Evolutionary conservation across 2,329 filamentous ascomycete species (phyloP).

Genomic region (Aureobasidium sp.): DNA sequence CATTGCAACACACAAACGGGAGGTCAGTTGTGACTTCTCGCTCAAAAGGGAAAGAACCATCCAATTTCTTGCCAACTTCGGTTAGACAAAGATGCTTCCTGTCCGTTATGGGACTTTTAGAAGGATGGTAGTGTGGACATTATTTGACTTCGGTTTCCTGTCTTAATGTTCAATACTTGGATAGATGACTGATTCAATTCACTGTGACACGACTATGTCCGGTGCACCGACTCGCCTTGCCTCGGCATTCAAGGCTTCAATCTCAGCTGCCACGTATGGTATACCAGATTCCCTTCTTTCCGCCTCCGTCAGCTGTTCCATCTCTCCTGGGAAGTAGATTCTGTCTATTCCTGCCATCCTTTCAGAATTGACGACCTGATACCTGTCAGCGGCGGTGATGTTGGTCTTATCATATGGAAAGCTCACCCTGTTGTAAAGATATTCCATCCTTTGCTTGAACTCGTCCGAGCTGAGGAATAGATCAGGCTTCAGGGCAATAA

Average conservation of each 20-base stretch:
- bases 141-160: too few relatives aligned
- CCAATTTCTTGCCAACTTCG: too few relatives aligned
- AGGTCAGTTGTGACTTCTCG: too few relatives aligned
- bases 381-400: background rate
- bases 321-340: slow-evolving; percentile 51
- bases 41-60: too few relatives aligned
- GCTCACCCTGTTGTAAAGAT: slow-evolving; percentile 40
- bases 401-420: background rate
- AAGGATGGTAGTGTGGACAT: too few relatives aligned
- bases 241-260: slow-evolving; percentile 42
- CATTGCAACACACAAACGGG: too few relatives aligned
- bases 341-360: slow-evolving; percentile 45
- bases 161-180: too few relatives aligned
- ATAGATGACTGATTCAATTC: too few relatives aligned
- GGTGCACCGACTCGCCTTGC: slow-evolving; percentile 35
- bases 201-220: background rate
- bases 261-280: slow-evolving; percentile 40
- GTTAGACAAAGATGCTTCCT: too few relatives aligned
- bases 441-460: slow-evolving; percentile 42
- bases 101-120: too few relatives aligned
- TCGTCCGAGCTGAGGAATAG: slow-evolving; percentile 27
- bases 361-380: slow-evolving; percentile 39
- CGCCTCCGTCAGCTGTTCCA: slow-evolving; percentile 43
- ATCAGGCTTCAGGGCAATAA: slow-evolving; percentile 29
- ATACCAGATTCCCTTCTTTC: slow-evolving; percentile 37